Base-by-base conservation (phyloP, 768 basidiomycete genomes). In the Lepiota subincarnata region DNA sequence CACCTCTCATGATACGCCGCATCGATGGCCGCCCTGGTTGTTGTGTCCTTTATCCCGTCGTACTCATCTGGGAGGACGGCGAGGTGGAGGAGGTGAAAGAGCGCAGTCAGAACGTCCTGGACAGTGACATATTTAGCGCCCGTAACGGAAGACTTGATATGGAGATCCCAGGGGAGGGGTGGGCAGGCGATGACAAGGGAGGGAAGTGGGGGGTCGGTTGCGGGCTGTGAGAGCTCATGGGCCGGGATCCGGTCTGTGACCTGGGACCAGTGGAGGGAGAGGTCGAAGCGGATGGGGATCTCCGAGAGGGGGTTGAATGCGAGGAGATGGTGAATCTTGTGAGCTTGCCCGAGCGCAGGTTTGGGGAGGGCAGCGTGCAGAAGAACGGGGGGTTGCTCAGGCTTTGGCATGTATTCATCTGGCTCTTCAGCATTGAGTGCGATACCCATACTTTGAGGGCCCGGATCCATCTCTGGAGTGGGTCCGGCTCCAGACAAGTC, bases 61-160 rank as follows among this genome's bases (percentile, higher is more conserved):
- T 78, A 82, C 63, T 85, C 83, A 28, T 65, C 55, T 0, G 60
- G 62, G 31, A 70, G 72, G 3, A 81, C 76, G 0, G 74, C 66
- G 13, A 67, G 67, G 8, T 80, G 75, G n/a, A 84, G 73, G 56
- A 70, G 65, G 42, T 67, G 61, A 66, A 80, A 79, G 2, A 83
- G 58, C 0, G 71, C 67, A 8, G 68, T 64, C 10, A 84, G 65
- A 22, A 84, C 75, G 64, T 84, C 83, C 12, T 65, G 66, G 55
- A 83, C 72, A 6, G 75, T 69, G 47, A 78, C 68, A 57, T n/a
- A n/a, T n/a, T 64, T 68, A 19, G 66, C 60, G 18, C 62, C 68
- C 5, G 65, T 50, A 22, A 59, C 59, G 6, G 60, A 50, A 16
- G 65, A 49, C 14, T 59, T 58, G 53, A 82, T 67, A 24, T 62